Evolutionary conservation across 306 rosid genomes (phyloP), one percentile per base, ranked within the genome.

Genomic region (Lagenaria siceraria): DNA sequence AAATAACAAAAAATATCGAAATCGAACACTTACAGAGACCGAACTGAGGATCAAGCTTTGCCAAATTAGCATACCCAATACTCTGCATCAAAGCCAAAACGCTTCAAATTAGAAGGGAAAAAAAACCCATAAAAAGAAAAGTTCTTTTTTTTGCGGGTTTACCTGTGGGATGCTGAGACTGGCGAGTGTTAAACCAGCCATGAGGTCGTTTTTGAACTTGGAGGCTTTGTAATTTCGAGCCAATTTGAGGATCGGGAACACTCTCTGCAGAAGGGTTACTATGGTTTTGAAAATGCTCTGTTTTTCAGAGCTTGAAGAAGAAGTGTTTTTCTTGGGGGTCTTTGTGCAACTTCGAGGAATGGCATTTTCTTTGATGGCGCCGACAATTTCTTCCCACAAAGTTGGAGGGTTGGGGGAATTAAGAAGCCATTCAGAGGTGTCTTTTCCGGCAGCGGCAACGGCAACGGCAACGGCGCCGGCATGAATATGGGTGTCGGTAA

Each of bases 131-230:
- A 53, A 19, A 19, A 19, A 19, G 29, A 61, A 61, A 29, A 31
- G 24, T 11, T 25, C 15, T 33, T 63, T 0, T 12, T 46, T 46
- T 13, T 0, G 11, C 29, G 10, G 8, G 1, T 4, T 22, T 40
- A 91, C 97, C 91, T 94, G 98, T 70, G 96, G 97, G 81, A 94
- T 90, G 84, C 98, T 84, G 18, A 92, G 95, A 81, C 96, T 90
- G 40, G 97, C 97, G 14, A 94, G 97, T 42, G 98, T 92, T 55
- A 92, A 84, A 75, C 97, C 98, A 5, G 97, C 91, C 79, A 94
- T 81, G 68, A 94, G 31, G 79, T 92, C 97, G 55, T 73, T 87
- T 75, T 86, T 90, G 63, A 90, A 94, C 79, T 80, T 84, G 12
- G 88, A 80, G 18, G 89, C 88, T 24, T 81, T 86, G 88, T 94